A percentile compares a stretch with the other conserved stretches of the same genome.
phyloP scores from a whole-genome alignment of 1,284 basidiomycete species.

The Tetrapyrgos nigripes region DNA sequence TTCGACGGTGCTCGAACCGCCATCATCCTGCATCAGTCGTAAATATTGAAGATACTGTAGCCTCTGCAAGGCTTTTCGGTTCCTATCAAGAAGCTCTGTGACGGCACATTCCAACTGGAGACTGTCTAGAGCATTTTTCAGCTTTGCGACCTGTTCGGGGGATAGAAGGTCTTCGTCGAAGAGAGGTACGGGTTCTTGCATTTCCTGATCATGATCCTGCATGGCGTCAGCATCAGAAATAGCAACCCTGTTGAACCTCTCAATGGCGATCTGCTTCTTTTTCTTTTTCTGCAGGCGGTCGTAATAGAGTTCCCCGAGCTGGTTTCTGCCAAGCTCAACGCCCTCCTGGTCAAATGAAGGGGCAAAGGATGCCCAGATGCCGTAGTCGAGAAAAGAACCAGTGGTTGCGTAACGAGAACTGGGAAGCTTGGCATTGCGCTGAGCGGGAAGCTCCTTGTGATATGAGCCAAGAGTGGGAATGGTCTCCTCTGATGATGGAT shows the following conservation, averaged over 20 bases:
- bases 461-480: constrained; percentile 43
- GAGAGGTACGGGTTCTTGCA: constrained; percentile 17
- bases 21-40: constrained; percentile 54
- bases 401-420: constrained; percentile 48
- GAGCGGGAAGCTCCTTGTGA: constrained; percentile 44
- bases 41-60: constrained; percentile 68
- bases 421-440: constrained; percentile 21
- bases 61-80: constrained; percentile 63
- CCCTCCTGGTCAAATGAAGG: constrained; percentile 78
- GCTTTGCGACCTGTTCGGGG: constrained; percentile 53
- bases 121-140: constrained; percentile 63
- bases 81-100: constrained; percentile 68
- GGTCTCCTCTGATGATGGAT: constrained; percentile 40
- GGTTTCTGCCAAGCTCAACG: constrained; percentile 63
- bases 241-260: constrained; percentile 30
- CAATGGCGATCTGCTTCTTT: constrained; percentile 29
- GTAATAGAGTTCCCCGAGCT: constrained; percentile 64
- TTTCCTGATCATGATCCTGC: constrained; percentile 15
- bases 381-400: constrained; percentile 79
- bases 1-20: constrained; percentile 53
- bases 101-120: constrained; percentile 72
- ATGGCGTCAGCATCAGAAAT: constrained; percentile 18
- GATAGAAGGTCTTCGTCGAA: constrained; percentile 52
- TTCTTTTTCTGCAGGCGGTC: constrained; percentile 44
- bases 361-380: constrained; percentile 74